Evolutionary conservation across 1,284 basidiomycete genomes (phyloP), one percentile per base, ranked within the genome.

Genomic region (Coniferiporia weirii): DNA sequence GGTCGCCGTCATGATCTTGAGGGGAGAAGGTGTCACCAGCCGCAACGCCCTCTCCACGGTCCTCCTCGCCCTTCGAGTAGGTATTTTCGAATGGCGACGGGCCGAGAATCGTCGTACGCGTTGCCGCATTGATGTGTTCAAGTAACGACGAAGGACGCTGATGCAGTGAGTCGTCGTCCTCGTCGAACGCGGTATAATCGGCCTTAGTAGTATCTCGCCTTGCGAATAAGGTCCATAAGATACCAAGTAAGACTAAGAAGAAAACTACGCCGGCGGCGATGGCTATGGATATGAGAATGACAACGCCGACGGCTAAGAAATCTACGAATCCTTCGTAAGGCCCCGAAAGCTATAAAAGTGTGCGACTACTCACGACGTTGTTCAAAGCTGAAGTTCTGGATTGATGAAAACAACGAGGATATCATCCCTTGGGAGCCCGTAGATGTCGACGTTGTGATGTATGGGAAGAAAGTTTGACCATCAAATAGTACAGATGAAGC

Each of bases 231-330:
- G 93, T 89, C 87, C 93, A 93, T 46, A 98, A 75, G 50, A 98
- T 89, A 51, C 93, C 93, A 60, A 95, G 79, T 40, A 97, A 76
- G 13, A 93, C 89, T 20, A 98, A 79, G 1, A 98, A 75, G 76
- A 99, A 95, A 55, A 99, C 93, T 22, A 98, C 85, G 27, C 95
- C 96, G 9, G 95, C 93, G 3, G 93, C 87, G 64, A 98, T 97
- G 34, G 95, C 96, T 66, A 99, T 98, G 4, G 94, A 96, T 66
- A 99, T 95, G 44, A 98, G 81, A 63, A 99, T 98, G 57, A 99
- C 93, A 43, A 98, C 81, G 1, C 95, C 97, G 22, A 87, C 85
- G 0, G 94, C 93, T 54, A 98, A 83, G 79, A 89, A 91, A 70
- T 85, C 93, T 93, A 64, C 4, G 59, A 40, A 46, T 56, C 61